These are phyloP conservation scores for Monosporascus ibericus DNA, from an alignment of 2,329 filamentous ascomycete genomes.

Conservation along the genomic window DNA sequence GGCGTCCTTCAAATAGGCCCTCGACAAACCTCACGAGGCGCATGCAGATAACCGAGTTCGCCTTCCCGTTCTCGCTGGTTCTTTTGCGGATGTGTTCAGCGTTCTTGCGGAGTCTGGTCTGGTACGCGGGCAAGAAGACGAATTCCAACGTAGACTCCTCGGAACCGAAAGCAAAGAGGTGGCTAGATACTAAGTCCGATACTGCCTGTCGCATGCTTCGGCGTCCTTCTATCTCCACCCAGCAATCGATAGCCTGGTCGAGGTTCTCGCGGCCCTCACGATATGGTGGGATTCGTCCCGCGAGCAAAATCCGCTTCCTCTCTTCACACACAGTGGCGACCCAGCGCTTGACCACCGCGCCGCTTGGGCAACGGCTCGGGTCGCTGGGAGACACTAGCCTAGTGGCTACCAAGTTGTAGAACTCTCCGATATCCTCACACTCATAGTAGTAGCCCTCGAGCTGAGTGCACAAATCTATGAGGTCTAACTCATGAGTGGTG, in stretches of 20 bases:
- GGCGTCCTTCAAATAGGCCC: not conserved
- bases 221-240: conserved; percentile 11
- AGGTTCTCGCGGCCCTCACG: conserved; percentile 5
- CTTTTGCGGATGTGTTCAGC: conserved; percentile 4
- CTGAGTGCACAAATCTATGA: conserved; percentile 7
- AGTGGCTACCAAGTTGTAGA: conserved; percentile 5
- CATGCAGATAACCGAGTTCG: conserved; percentile 1
- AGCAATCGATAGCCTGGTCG: conserved; percentile 10
- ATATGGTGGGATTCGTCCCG: conserved; percentile 2
- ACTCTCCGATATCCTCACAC: not conserved
- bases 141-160: conserved; percentile 5
- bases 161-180: conserved; percentile 8
- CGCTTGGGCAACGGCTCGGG: not conserved
- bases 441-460: conserved; percentile 6
- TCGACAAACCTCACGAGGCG: conserved; percentile 3
- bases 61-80: conserved; percentile 3
- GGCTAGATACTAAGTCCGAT: conserved; percentile 1
- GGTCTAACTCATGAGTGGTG: conserved; percentile 1
- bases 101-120: conserved; percentile 4
- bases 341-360: conserved; percentile 1
- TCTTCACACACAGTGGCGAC: conserved; percentile 6
- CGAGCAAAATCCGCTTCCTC: conserved; percentile 1
- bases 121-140: conserved; percentile 5
- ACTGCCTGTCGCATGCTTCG: conserved; percentile 1
- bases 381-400: not conserved